A percentile compares a stretch with the other conserved stretches of the same genome.
Conservation (phyloP, 1,284 basidiomycete genomes). For the Thelephora terrestris region DNA sequence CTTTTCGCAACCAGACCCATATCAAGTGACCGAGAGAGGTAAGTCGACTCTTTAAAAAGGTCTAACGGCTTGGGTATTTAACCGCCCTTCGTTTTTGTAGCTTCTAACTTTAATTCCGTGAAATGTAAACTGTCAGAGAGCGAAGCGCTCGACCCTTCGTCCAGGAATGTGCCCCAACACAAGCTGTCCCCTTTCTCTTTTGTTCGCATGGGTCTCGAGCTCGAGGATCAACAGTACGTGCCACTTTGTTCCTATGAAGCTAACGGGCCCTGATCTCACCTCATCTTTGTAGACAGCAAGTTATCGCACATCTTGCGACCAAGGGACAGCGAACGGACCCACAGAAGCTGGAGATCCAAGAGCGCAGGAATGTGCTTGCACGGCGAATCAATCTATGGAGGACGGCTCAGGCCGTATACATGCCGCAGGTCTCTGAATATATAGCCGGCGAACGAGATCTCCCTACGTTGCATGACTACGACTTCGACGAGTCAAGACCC, state of each 20-base stretch:
- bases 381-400: no score
- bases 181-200: slow-evolving; percentile 1
- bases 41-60: no score
- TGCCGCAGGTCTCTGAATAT: background rate
- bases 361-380: no score
- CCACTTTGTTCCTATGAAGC: no score
- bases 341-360: no score
- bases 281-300: background rate
- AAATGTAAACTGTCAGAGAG: background rate
- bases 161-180: background rate
- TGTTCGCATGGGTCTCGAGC: no score
- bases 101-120: background rate
- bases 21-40: background rate
- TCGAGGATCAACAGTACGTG: no score
- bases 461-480: no score
- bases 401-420: background rate
- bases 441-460: background rate
- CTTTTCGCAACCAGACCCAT: slow-evolving; percentile 2
- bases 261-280: no score
- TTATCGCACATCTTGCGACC: background rate
- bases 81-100: background rate
- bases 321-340: no score
- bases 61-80: no score
- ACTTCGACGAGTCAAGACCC: background rate
- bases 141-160: background rate